Evolutionary conservation across 345 rosid genomes (phyloP).

Genomic region (Nephelium lappaceum): DNA sequence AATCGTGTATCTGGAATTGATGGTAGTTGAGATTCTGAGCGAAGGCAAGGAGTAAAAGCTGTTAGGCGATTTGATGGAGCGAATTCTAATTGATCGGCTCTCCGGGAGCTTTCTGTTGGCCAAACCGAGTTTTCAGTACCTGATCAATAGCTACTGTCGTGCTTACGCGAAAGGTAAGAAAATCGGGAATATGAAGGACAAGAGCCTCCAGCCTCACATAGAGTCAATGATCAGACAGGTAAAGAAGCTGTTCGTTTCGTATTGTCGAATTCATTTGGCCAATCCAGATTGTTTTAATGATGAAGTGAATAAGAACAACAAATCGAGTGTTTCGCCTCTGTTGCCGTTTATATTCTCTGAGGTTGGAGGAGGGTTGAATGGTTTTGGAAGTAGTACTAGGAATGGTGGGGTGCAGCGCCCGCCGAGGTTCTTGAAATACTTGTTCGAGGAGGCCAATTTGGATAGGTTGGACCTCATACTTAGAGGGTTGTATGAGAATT

Average conservation of each 20-base stretch:
- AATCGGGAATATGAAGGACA: slow-evolving; percentile 83
- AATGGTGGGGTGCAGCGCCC: too few relatives aligned
- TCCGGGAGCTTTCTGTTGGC: slow-evolving; percentile 58
- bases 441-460: slow-evolving; percentile 74
- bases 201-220: slow-evolving; percentile 61
- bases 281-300: slow-evolving; percentile 47
- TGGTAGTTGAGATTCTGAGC: slow-evolving; percentile 96
- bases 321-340: slow-evolving; percentile 50
- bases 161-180: slow-evolving; percentile 79
- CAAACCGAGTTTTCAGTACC: slow-evolving; percentile 71
- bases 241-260: slow-evolving; percentile 70
- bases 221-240: slow-evolving; percentile 63
- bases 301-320: slow-evolving; percentile 18
- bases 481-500: slow-evolving; percentile 81
- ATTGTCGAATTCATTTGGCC: slow-evolving; percentile 73
- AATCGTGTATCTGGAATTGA: slow-evolving; percentile 67
- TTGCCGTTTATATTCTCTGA: slow-evolving; percentile 69
- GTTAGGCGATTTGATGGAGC: slow-evolving; percentile 73
- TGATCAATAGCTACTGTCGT: slow-evolving; percentile 76
- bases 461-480: slow-evolving; percentile 80
- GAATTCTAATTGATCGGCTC: slow-evolving; percentile 81
- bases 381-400: slow-evolving; percentile 49
- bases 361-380: too few relatives aligned
- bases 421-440: slow-evolving; percentile 67
- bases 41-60: too few relatives aligned